Evolutionary conservation across 495 filamentous ascomycete species (phyloP).

Genomic region (Aspergillus avenaceus): DNA sequence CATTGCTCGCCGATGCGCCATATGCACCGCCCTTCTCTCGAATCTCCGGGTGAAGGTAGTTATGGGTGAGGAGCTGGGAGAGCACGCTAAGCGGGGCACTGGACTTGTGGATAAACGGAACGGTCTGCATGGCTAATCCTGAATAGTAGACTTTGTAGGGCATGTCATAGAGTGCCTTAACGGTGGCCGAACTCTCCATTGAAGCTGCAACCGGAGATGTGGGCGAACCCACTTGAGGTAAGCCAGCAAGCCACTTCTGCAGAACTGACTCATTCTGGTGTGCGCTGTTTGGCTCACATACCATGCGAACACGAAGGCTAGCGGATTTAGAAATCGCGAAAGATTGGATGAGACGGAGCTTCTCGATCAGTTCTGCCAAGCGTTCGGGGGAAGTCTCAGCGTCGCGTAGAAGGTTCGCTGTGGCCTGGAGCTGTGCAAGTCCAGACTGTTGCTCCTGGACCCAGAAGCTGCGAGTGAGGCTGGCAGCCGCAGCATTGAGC

Average conservation of each 20-base stretch:
- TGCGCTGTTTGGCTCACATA: conserved; percentile 70
- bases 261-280: conserved; percentile 68
- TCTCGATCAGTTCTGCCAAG: conserved; percentile 71
- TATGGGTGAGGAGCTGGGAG: conserved; percentile 91
- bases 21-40: conserved; percentile 97
- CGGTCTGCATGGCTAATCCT: conserved; percentile 72
- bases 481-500: conserved; percentile 73
- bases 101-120: conserved; percentile 73
- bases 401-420: conserved; percentile 55
- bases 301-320: conserved; percentile 74
- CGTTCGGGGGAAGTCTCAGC: conserved; percentile 55
- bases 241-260: conserved; percentile 60
- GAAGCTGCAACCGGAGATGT: conserved; percentile 28
- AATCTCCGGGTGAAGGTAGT: conserved; percentile 95
- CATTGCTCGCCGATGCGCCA: conserved; percentile 82
- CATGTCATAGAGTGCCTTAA: conserved; percentile 85
- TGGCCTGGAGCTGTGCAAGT: conserved; percentile 83
- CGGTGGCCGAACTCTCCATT: conserved; percentile 27
- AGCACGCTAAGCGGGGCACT: conserved; percentile 81
- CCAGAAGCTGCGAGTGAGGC: conserved; percentile 64
- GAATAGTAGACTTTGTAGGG: conserved; percentile 98
- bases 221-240: conserved; percentile 43
- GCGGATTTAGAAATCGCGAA: conserved; percentile 59
- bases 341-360: conserved; percentile 81
- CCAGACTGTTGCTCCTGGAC: conserved; percentile 79